These are phyloP conservation scores for Rubia balearica DNA, from an alignment of 305 asterid species.

Conservation along the genomic window DNA sequence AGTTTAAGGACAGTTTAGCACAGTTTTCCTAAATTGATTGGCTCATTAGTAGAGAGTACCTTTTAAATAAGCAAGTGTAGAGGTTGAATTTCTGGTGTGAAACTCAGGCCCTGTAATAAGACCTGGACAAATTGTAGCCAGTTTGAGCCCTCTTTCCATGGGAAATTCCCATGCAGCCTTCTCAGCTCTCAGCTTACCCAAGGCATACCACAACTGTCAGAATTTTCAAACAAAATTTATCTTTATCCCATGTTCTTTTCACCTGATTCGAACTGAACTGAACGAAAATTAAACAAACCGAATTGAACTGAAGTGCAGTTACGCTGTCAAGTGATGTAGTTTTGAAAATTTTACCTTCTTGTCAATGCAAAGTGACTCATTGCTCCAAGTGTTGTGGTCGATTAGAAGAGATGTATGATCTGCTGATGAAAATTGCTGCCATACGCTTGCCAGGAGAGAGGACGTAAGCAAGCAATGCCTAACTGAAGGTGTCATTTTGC, in stretches of 20 bases:
- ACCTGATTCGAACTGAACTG: neutral
- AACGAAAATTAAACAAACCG: neutral
- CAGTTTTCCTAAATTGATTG: too few species aligned
- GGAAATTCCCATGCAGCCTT: slow-evolving; percentile 69
- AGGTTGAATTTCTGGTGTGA: slow-evolving; percentile 43
- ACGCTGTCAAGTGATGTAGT: neutral
- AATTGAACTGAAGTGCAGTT: too few species aligned
- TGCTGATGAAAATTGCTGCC: slow-evolving; percentile 38
- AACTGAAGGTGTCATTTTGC: slow-evolving; percentile 55
- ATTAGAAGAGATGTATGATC: slow-evolving; percentile 29
- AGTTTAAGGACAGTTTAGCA: too few species aligned
- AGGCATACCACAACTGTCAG: slow-evolving; percentile 84
- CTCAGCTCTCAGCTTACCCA: slow-evolving; percentile 86
- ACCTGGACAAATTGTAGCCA: slow-evolving; percentile 73
- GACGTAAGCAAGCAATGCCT: slow-evolving; percentile 71
- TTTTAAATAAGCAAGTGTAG: slow-evolving; percentile 74
- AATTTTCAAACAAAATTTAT: neutral
- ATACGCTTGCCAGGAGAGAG: slow-evolving; percentile 74
- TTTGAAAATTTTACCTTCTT: slow-evolving; percentile 41
- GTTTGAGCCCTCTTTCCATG: slow-evolving; percentile 41
- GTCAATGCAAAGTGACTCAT: slow-evolving; percentile 55
- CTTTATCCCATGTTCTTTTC: neutral
- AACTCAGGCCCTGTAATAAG: slow-evolving; percentile 69
- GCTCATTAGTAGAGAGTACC: slow-evolving; percentile 15
- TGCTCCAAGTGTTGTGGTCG: slow-evolving; percentile 78